Percentiles rank a stretch among this genome's conserved stretches.
phyloP scores from a whole-genome alignment of 257 asterid genomes.

The Datura wrightii region DNA sequence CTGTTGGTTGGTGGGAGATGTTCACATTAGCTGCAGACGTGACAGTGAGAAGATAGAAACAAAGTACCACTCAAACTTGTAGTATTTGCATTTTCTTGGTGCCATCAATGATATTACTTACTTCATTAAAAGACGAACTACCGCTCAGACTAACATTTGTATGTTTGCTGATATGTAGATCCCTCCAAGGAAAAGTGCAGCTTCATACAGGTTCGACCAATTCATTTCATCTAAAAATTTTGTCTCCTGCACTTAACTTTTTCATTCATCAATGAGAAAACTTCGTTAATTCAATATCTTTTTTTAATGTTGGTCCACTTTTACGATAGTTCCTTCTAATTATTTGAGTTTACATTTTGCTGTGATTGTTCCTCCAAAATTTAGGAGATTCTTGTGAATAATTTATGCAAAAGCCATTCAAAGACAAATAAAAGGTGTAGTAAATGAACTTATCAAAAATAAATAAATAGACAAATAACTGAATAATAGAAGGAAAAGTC shows the following conservation, averaged over 20 bases:
- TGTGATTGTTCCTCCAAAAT: not conserved
- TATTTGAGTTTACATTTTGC: not conserved
- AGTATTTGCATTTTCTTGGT: not conserved
- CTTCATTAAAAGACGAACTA: not conserved
- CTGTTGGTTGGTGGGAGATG: not conserved
- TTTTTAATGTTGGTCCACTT: constrained; percentile 34
- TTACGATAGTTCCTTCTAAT: not conserved
- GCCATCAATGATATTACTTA: constrained; percentile 7
- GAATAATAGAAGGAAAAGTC: not conserved
- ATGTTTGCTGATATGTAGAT: constrained; percentile 59
- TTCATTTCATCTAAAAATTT: not conserved
- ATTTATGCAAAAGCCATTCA: not conserved
- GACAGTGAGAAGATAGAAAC: not conserved
- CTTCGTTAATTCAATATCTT: not conserved
- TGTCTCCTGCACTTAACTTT: not conserved
- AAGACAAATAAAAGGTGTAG: not conserved
- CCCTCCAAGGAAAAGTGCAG: constrained; percentile 93
- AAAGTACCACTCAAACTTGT: constrained; percentile 21
- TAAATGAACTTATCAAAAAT: not conserved
- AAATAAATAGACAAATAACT: constrained; percentile 1
- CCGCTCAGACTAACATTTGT: constrained; percentile 35
- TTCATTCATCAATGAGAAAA: not conserved
- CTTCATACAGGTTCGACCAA: constrained; percentile 84
- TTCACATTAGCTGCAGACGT: not conserved
- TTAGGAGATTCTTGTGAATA: not conserved